Evolutionary conservation across 2,329 filamentous ascomycete species (phyloP).

Genomic region (Sporothrix globosa): DNA sequence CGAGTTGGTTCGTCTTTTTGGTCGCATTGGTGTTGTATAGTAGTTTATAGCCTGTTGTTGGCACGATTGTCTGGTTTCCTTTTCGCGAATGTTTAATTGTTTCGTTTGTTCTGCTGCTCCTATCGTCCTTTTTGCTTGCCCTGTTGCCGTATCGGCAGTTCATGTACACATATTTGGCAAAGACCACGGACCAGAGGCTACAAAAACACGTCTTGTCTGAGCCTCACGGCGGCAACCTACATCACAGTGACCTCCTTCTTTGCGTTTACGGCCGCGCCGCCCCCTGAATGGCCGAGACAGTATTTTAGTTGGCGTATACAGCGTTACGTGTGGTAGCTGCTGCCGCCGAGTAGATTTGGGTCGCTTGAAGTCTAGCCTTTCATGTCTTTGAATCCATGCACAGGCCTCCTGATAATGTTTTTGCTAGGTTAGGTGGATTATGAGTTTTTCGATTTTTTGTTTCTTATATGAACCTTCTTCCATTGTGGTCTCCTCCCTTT

Average conservation of each 20-base stretch:
- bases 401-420: too few relatives aligned
- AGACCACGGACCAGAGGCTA: neutral
- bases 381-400: neutral
- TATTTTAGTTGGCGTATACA: neutral
- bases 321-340: neutral
- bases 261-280: conserved; percentile 13
- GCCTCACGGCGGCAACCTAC: neutral
- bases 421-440: too few relatives aligned
- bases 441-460: too few relatives aligned
- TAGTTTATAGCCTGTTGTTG: neutral
- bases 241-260: neutral
- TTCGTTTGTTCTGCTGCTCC: too few relatives aligned
- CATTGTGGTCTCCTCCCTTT: too few relatives aligned
- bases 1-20: neutral
- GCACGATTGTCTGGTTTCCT: neutral
- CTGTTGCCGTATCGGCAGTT: neutral
- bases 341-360: neutral
- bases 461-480: too few relatives aligned
- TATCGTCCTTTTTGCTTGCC: neutral
- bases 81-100: neutral
- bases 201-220: neutral
- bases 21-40: neutral
- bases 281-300: conserved; percentile 6
- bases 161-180: neutral
- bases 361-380: neutral